phyloP scores from a whole-genome alignment of 2,329 filamentous ascomycete species.

The Cladosporium oxysporum region DNA sequence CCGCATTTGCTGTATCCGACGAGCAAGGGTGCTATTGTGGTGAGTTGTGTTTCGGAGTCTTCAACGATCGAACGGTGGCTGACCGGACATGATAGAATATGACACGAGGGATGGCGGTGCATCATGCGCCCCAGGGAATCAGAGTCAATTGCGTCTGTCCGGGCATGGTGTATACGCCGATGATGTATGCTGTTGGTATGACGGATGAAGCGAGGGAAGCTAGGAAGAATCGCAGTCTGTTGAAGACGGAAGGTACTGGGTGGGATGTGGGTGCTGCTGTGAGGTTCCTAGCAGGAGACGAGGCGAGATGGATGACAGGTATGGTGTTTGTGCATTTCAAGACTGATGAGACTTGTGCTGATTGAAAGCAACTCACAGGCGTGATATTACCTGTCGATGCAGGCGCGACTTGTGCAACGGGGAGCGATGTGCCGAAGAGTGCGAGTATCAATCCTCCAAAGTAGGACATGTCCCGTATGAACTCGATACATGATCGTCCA shows the following conservation, averaged over 20 bases:
- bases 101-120: constrained; percentile 58
- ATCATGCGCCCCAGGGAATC: constrained; percentile 54
- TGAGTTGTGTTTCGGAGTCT: too few relatives aligned
- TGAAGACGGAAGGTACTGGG: constrained; percentile 56
- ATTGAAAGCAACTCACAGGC: constrained; percentile 29
- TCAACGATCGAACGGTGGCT: background rate
- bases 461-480: background rate
- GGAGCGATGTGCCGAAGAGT: constrained; percentile 41
- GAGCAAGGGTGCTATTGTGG: constrained; percentile 55
- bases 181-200: constrained; percentile 54
- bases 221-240: constrained; percentile 51
- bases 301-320: constrained; percentile 53
- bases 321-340: background rate
- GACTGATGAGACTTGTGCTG: constrained; percentile 29
- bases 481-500: background rate
- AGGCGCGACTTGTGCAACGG: constrained; percentile 47
- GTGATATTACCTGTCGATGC: constrained; percentile 52
- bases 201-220: constrained; percentile 52
- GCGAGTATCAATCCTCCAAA: constrained; percentile 14
- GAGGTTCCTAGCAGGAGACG: constrained; percentile 53
- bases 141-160: constrained; percentile 59
- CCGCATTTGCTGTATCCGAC: constrained; percentile 57
- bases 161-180: constrained; percentile 35
- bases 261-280: constrained; percentile 57
- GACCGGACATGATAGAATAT: constrained; percentile 44